These are phyloP conservation scores for Verruconis gallopava DNA, from an alignment of 2,329 filamentous ascomycete species.

Conservation along the genomic window DNA sequence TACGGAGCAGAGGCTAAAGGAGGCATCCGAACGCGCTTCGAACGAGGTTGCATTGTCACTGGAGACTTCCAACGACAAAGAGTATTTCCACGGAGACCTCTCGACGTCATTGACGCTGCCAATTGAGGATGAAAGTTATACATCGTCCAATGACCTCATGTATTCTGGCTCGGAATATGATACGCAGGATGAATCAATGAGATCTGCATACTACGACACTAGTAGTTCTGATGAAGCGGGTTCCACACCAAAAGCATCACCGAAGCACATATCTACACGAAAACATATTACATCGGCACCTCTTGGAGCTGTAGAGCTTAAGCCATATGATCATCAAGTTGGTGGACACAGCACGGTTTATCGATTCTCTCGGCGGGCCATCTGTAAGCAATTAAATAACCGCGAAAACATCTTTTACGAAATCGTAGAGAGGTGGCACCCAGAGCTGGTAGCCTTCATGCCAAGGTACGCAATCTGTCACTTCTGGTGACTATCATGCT, in stretches of 20 bases:
- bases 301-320: constrained; percentile 83
- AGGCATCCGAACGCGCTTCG: constrained; percentile 11
- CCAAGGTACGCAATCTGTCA: constrained; percentile 44
- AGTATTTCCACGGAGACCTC: constrained; percentile 47
- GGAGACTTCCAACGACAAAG: constrained; percentile 46
- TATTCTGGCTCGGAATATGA: constrained; percentile 25
- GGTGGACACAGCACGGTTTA: constrained; percentile 94
- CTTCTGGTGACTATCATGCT: constrained; percentile 21
- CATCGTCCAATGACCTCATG: constrained; percentile 16
- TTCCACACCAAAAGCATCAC: constrained; percentile 20
- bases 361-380: constrained; percentile 84
- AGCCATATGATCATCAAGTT: constrained; percentile 94
- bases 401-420: constrained; percentile 98
- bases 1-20: not conserved
- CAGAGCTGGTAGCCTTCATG: constrained; percentile 78
- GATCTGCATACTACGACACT: constrained; percentile 6
- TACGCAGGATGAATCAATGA: constrained; percentile 20
- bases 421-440: constrained; percentile 81
- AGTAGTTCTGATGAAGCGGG: constrained; percentile 4
- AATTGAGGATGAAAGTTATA: constrained; percentile 27
- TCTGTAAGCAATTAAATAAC: constrained; percentile 97
- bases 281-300: constrained; percentile 33
- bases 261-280: constrained; percentile 18
- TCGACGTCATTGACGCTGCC: constrained; percentile 26
- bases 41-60: constrained; percentile 51